Conservation (phyloP, 2,329 filamentous ascomycete genomes). For the Penicillium sp. region DNA sequence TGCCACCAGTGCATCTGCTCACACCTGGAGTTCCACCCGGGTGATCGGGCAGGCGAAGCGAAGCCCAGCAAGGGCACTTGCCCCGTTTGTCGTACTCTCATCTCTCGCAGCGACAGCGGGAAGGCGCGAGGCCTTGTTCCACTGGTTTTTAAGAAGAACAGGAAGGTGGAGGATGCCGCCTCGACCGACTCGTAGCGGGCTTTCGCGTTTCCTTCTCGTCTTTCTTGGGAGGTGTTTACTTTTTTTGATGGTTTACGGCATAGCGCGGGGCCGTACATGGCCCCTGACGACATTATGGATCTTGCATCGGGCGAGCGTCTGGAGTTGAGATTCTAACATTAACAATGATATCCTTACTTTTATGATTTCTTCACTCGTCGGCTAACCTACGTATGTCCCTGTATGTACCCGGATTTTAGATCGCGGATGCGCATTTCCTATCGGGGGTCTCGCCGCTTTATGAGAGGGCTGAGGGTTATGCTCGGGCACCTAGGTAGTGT, state of each 20-base stretch:
- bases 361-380: not conserved
- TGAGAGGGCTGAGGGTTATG: too few relatives aligned
- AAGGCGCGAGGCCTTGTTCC: conserved; percentile 38
- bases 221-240: too few relatives aligned
- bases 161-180: not conserved
- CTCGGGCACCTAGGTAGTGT: too few relatives aligned
- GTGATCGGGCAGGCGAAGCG: conserved; percentile 35
- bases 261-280: conserved; percentile 2
- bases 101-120: conserved; percentile 39
- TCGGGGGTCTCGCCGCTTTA: too few relatives aligned
- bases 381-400: too few relatives aligned
- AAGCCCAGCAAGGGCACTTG: conserved; percentile 41
- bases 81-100: conserved; percentile 45
- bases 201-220: not conserved
- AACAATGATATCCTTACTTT: too few relatives aligned
- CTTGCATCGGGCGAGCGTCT: not conserved
- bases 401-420: too few relatives aligned
- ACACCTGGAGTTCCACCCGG: conserved; percentile 54
- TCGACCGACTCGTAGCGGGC: not conserved
- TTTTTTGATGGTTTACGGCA: not conserved
- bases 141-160: conserved; percentile 29
- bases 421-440: too few relatives aligned
- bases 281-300: not conserved
- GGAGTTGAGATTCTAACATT: not conserved
- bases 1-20: conserved; percentile 62